Conservation (phyloP, 176 grass and related monocot genomes). For the Cocos nucifera region DNA sequence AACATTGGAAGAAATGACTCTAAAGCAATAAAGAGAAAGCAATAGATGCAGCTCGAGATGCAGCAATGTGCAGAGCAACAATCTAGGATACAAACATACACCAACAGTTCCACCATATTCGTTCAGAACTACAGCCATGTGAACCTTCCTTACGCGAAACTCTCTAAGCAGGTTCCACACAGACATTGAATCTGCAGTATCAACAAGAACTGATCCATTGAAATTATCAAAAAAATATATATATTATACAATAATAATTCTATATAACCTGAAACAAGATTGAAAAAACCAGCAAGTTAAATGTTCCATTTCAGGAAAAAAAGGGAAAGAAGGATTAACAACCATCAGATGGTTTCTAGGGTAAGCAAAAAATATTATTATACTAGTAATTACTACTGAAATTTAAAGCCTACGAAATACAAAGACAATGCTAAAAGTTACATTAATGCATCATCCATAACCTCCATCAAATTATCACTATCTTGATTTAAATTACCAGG, state of each 20-base stretch:
- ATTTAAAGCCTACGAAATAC: background rate
- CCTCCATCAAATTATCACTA: background rate
- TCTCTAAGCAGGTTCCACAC: constrained; percentile 96
- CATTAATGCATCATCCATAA: constrained; percentile 13
- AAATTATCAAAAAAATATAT: background rate
- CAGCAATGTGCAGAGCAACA: constrained; percentile 7
- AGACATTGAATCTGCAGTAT: constrained; percentile 89
- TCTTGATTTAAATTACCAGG: constrained; percentile 41
- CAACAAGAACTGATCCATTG: background rate
- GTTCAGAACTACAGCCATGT: constrained; percentile 98
- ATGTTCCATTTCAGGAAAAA: too few relatives aligned
- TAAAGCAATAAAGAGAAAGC: too few relatives aligned
- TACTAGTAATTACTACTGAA: background rate
- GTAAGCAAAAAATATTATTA: too few relatives aligned
- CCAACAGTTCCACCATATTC: constrained; percentile 99
- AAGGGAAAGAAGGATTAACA: too few relatives aligned
- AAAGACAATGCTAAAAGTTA: background rate
- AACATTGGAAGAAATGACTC: too few relatives aligned
- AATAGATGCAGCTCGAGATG: too few relatives aligned
- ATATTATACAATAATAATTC: too few relatives aligned
- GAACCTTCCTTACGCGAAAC: constrained; percentile 93
- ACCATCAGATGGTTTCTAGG: too few relatives aligned
- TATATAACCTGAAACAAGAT: too few relatives aligned
- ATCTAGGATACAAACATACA: constrained; percentile 44
- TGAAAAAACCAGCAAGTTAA: too few relatives aligned